Evolutionary conservation across 306 rosid species (phyloP).

Genomic region (Dalbergia cochinchinensis): DNA sequence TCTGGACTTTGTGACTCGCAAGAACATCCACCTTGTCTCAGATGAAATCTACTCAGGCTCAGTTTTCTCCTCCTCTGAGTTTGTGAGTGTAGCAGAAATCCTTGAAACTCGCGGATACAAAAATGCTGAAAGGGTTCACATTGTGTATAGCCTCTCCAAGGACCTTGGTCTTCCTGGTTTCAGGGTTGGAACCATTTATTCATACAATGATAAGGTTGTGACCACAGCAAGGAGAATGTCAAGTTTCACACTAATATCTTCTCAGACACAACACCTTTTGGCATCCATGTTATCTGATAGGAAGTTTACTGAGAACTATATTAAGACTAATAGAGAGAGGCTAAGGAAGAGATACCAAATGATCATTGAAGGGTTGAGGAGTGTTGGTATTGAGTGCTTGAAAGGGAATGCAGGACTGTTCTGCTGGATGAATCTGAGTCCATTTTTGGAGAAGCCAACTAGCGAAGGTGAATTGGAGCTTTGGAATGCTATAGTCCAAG

Average conservation of each 20-base stretch:
- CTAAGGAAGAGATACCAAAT: slow-evolving; percentile 72
- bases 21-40: slow-evolving; percentile 89
- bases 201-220: slow-evolving; percentile 88
- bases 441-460: slow-evolving; percentile 58
- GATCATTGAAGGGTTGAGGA: slow-evolving; percentile 73
- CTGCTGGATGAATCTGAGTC: slow-evolving; percentile 92
- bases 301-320: slow-evolving; percentile 64
- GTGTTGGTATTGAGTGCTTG: slow-evolving; percentile 79
- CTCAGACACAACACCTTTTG: slow-evolving; percentile 82
- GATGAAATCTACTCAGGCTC: slow-evolving; percentile 98
- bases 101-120: slow-evolving; percentile 54
- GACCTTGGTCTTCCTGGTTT: slow-evolving; percentile 97
- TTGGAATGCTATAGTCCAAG: slow-evolving; percentile 67
- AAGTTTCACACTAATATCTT: slow-evolving; percentile 86
- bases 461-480: slow-evolving; percentile 71
- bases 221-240: slow-evolving; percentile 93
- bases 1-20: slow-evolving; percentile 67
- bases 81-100: slow-evolving; percentile 81
- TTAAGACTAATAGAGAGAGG: slow-evolving; percentile 70
- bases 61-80: slow-evolving; percentile 69
- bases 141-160: slow-evolving; percentile 91
- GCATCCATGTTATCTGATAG: slow-evolving; percentile 76
- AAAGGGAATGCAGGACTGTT: slow-evolving; percentile 90
- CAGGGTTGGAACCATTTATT: slow-evolving; percentile 82
- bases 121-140: slow-evolving; percentile 77